phyloP scores from a whole-genome alignment of 140 eudicot genomes.

The Senecio squalidus region DNA sequence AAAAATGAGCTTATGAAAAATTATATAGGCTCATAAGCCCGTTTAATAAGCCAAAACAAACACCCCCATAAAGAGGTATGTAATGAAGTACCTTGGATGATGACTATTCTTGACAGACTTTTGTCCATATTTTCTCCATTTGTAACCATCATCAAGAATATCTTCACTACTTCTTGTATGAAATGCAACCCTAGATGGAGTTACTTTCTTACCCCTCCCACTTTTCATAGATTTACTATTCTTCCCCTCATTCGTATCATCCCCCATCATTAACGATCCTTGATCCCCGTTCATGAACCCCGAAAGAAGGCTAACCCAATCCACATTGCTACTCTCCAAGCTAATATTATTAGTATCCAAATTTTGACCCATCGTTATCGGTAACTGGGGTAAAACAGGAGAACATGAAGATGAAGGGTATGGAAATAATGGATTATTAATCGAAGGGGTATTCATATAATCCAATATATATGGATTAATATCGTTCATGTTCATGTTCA shows the following conservation, averaged over 20 bases:
- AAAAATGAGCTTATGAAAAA: too few species aligned
- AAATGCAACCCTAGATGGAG: conserved; percentile 80
- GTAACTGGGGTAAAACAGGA: conserved; percentile 23
- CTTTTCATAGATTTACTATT: conserved; percentile 23
- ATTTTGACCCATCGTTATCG: conserved; percentile 16
- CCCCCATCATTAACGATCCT: conserved; percentile 13
- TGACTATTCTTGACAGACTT: conserved; percentile 71
- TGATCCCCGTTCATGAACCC: conserved; percentile 26
- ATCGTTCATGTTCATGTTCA: conserved; percentile 22
- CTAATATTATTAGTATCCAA: conserved; percentile 20
- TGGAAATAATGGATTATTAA: conserved; percentile 18
- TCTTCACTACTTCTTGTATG: conserved; percentile 77
- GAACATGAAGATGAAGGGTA: conserved; percentile 23
- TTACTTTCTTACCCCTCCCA: conserved; percentile 45
- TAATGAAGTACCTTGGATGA: conserved; percentile 58
- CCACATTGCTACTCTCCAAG: conserved; percentile 35
- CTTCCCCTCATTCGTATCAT: conserved; percentile 15
- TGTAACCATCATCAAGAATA: conserved; percentile 79
- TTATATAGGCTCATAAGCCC: too few species aligned
- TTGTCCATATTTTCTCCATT: conserved; percentile 86
- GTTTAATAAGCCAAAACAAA: too few species aligned
- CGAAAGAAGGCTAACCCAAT: conserved; percentile 56
- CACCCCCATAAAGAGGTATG: too few species aligned
- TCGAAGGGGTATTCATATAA: conserved; percentile 19
- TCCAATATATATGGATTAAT: conserved; percentile 25